These are phyloP conservation scores for Gigaspora rosea DNA, from an alignment of 192 early-diverging fungal genomes.

Conservation along the genomic window DNA sequence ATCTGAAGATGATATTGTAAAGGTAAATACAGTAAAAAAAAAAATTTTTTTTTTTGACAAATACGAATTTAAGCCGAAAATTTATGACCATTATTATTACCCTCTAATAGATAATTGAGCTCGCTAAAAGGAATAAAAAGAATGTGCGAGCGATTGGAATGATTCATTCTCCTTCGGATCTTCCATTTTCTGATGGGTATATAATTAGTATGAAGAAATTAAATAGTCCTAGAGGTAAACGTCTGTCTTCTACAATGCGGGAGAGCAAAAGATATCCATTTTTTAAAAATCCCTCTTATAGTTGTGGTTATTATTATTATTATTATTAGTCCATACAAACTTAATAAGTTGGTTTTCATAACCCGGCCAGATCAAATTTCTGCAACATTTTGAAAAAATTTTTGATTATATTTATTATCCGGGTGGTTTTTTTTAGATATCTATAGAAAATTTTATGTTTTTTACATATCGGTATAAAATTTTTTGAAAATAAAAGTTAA, in stretches of 20 bases:
- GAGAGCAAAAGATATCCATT: no score
- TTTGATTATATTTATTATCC: no score
- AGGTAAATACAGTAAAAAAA: constrained; percentile 39
- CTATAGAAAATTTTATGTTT: no score
- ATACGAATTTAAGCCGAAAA: not conserved
- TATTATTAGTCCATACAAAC: no score
- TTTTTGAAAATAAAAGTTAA: no score
- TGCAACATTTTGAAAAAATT: no score
- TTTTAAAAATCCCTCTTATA: no score
- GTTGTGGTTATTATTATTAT: no score
- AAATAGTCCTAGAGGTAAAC: constrained; percentile 51
- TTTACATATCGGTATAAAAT: no score
- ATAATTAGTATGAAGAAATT: constrained; percentile 74
- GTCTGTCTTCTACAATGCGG: not conserved
- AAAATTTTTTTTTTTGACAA: constrained; percentile 1
- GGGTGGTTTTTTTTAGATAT: no score
- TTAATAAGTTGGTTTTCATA: no score
- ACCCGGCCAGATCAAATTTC: no score
- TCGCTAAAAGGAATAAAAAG: constrained; percentile 46
- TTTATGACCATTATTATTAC: not conserved
- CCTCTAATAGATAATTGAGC: constrained; percentile 46
- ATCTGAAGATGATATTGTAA: constrained; percentile 61
- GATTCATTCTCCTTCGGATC: constrained; percentile 76
- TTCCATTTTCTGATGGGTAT: constrained; percentile 64
- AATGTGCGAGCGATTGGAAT: constrained; percentile 66